Percentiles rank a stretch among this genome's conserved stretches.
These are phyloP conservation scores for Galerina sulciceps DNA, from an alignment of 768 basidiomycete genomes.

Conservation along the genomic window DNA sequence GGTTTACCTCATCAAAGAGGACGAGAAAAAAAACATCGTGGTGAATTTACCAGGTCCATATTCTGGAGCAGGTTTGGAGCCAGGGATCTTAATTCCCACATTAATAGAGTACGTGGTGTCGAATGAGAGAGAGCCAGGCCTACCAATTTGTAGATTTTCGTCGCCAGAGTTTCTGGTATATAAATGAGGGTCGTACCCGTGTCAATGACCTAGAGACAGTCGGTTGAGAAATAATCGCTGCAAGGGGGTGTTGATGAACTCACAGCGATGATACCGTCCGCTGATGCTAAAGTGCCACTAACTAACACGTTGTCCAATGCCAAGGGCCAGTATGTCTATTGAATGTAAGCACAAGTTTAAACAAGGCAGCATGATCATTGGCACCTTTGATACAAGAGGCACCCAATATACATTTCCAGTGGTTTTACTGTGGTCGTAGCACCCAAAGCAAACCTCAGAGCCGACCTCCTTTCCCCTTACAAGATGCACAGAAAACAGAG, in stretches of 20 bases:
- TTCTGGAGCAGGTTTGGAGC: conserved; percentile 40
- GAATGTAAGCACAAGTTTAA: background rate
- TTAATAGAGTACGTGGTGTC: background rate
- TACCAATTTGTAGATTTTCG: conserved; percentile 50
- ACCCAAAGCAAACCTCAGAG: conserved; percentile 52
- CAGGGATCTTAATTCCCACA: conserved; percentile 47
- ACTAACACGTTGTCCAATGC: conserved; percentile 48
- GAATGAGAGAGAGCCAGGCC: background rate
- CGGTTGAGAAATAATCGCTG: background rate
- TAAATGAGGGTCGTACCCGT: conserved; percentile 73
- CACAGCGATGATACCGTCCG: conserved; percentile 41
- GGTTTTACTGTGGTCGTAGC: conserved; percentile 38
- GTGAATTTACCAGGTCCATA: conserved; percentile 42
- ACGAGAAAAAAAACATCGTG: background rate
- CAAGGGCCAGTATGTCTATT: conserved; percentile 66
- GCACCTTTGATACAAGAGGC: conserved; percentile 40
- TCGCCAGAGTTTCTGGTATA: conserved; percentile 46
- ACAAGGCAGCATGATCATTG: background rate
- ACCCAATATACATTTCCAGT: conserved; percentile 34
- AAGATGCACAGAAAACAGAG: conserved; percentile 65
- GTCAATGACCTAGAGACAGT: conserved; percentile 58
- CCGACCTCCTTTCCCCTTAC: conserved; percentile 38
- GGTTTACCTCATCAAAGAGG: background rate
- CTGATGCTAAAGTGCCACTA: conserved; percentile 15
- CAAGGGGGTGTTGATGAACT: conserved; percentile 9